Conservation (phyloP, 2,329 filamentous ascomycete genomes). For the Hymenoscyphus scutula region DNA sequence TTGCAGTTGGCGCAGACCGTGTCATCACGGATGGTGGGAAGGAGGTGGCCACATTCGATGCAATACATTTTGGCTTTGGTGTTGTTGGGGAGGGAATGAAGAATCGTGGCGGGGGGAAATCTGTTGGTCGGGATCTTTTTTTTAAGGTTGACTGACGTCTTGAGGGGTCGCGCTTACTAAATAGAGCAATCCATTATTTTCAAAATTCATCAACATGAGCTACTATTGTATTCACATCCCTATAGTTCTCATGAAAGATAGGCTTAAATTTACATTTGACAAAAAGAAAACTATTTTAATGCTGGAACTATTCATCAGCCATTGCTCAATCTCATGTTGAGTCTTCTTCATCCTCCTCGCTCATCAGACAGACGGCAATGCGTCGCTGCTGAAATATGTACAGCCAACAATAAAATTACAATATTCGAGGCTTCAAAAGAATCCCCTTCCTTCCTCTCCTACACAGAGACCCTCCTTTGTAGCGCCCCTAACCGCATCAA, state of each 20-base stretch:
- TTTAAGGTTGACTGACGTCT: background rate
- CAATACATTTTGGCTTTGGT: slow-evolving; percentile 28
- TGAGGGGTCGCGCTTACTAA: slow-evolving; percentile 5
- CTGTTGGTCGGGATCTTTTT: background rate
- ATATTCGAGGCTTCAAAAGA: background rate
- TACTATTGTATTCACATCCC: background rate
- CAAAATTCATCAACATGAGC: background rate
- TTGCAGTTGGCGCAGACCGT: slow-evolving; percentile 35
- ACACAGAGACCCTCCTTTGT: background rate
- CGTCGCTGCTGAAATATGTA: background rate
- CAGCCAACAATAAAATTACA: background rate
- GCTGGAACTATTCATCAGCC: background rate
- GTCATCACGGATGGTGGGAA: slow-evolving; percentile 29
- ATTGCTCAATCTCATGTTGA: background rate
- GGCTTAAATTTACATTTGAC: background rate
- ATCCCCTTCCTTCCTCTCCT: background rate
- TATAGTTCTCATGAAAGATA: background rate
- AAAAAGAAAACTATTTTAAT: background rate
- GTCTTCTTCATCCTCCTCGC: background rate
- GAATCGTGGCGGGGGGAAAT: background rate
- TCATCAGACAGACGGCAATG: background rate
- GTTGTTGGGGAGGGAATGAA: background rate
- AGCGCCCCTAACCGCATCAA: background rate
- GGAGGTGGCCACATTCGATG: slow-evolving; percentile 32
- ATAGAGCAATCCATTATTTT: background rate